A percentile compares a stretch with the other conserved stretches of the same genome.
Conservation (phyloP, 495 filamentous ascomycete species). For the Trichocladium antarcticum region DNA sequence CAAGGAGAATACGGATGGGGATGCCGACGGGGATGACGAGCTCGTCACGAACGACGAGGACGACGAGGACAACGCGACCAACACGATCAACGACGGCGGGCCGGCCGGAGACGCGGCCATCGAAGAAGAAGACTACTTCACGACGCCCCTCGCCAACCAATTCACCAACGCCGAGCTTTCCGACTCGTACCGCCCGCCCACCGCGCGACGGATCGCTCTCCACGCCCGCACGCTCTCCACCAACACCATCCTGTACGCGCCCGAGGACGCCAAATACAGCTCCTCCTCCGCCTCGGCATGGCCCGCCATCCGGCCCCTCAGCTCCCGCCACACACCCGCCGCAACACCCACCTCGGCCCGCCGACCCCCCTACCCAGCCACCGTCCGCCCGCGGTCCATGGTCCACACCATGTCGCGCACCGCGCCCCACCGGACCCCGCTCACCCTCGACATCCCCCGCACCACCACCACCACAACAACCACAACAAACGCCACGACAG, state of each 20-base stretch:
- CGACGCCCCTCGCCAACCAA: constrained; percentile 27
- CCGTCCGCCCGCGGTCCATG: constrained; percentile 39
- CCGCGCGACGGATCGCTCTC: constrained; percentile 25
- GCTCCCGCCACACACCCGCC: constrained; percentile 28
- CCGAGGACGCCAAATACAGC: constrained; percentile 31
- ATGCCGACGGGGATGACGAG: constrained; percentile 82
- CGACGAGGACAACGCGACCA: constrained; percentile 36
- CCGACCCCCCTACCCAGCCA: too few species aligned
- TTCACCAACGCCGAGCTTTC: constrained; percentile 17
- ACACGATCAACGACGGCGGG: constrained; percentile 10
- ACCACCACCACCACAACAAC: background rate
- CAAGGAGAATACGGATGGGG: constrained; percentile 56
- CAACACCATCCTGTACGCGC: constrained; percentile 67
- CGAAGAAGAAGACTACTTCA: constrained; percentile 42
- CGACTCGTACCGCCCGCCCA: constrained; percentile 26
- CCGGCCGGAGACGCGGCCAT: constrained; percentile 12
- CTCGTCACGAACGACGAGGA: constrained; percentile 65
- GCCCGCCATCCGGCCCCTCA: constrained; percentile 22
- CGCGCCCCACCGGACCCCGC: constrained; percentile 21
- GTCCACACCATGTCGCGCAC: constrained; percentile 44
- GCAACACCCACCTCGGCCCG: constrained; percentile 29
- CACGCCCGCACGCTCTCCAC: constrained; percentile 61
- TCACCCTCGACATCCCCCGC: constrained; percentile 24
- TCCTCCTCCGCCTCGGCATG: constrained; percentile 40
- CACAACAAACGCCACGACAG: background rate